Evolutionary conservation across 176 grass and related monocot genomes (phyloP), one percentile per base, ranked within the genome.

Genomic region (Neostapfia colusana): DNA sequence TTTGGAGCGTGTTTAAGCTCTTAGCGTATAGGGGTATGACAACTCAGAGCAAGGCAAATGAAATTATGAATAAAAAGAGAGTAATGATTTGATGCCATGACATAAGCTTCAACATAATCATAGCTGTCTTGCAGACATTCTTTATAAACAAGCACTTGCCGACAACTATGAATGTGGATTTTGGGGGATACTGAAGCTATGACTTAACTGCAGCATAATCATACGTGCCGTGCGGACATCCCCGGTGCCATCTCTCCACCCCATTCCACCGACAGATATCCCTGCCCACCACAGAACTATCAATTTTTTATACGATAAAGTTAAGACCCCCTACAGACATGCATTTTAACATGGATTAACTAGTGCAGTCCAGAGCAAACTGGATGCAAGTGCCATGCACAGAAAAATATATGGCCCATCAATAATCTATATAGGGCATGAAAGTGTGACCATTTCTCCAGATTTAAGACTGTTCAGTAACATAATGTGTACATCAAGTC

Each of bases 41-140:
- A 67, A 67, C 28, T 79, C 83, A 72, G 20, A 56, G 38, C 60
- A 65, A 74, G 68, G 51, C 10, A 73, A 45, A 20, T 38, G 2
- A 16, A 46, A 79, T 79, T 65, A 66, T 79, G 48, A 60, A 46
- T 28, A 73, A 49, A 85, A 79, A 40, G 38, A 74, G 46, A 24
- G 23, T 72, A 85, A 37, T 44, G 13, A 73, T 73, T 79, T 46
- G 27, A 36, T 56, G 27, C 6, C 46, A 85, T 79, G 59, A 79
- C 61, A 76, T 61, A 76, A 50, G 51, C 38, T 76, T 35, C 28
- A 60, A 53, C 18, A 21, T n/a, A 54, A 8, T 21, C 18, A 54
- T 1, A 21, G 50, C 50, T 21, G 17, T 54, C 20, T 54, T 54
- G 50, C 20, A 54, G 18, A 54, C 50, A 40, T 45, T 44, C 18